These are phyloP conservation scores for Tetraselmis striata DNA, from an alignment of 139 green algal genomes.

Conservation along the genomic window DNA sequence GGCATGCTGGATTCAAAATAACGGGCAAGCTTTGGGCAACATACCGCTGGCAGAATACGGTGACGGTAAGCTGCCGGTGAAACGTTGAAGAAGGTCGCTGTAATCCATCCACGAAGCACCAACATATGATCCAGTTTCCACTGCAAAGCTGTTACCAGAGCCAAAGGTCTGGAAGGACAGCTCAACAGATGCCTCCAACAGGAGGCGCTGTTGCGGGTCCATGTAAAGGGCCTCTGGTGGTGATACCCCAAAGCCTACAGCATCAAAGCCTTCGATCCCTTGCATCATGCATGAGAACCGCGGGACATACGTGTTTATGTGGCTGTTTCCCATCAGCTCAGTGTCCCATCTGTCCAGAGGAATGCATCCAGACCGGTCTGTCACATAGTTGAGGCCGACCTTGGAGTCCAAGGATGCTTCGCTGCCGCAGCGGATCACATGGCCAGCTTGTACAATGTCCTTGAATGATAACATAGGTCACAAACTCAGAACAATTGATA, in stretches of 20 bases:
- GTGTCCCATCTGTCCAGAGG: neutral
- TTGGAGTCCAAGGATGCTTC: neutral
- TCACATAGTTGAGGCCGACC: neutral
- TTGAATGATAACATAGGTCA: no score
- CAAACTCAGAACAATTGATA: no score
- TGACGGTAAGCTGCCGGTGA: neutral
- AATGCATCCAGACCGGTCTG: neutral
- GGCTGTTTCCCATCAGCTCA: neutral
- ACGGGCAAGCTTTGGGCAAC: no score
- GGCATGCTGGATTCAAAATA: no score
- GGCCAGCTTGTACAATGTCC: neutral
- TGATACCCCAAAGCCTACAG: neutral
- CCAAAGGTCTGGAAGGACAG: neutral
- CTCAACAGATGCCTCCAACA: conserved; percentile 37
- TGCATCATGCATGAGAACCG: neutral
- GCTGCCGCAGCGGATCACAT: neutral
- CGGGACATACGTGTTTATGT: neutral
- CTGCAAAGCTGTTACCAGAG: neutral
- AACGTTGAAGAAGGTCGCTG: neutral
- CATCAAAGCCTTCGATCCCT: neutral
- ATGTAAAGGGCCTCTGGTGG: conserved; percentile 32
- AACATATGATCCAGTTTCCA: neutral
- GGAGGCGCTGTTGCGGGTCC: conserved; percentile 70
- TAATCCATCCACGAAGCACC: neutral
- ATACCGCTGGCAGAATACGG: neutral